Conservation (phyloP, 371 early-diverging fungal genomes). For the Mortierella sp. region DNA sequence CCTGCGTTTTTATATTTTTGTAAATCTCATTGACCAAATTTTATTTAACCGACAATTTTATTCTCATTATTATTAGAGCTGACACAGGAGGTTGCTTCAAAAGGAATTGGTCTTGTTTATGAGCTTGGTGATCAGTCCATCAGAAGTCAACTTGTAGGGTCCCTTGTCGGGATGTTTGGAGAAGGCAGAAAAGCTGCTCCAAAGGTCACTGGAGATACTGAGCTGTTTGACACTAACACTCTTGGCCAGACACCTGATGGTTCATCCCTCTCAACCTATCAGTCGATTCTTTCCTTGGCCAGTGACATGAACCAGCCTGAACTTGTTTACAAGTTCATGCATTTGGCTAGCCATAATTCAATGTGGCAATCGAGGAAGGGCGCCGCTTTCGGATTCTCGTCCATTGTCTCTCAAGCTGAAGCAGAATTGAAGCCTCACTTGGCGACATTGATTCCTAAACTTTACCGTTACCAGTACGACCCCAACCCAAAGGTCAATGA, state of each 20-base stretch:
- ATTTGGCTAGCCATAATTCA: slow-evolving; percentile 90
- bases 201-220: slow-evolving; percentile 83
- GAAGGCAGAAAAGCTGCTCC: slow-evolving; percentile 72
- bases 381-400: slow-evolving; percentile 89
- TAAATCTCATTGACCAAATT: no score
- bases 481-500: slow-evolving; percentile 88
- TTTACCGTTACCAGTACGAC: slow-evolving; percentile 91
- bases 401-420: slow-evolving; percentile 83
- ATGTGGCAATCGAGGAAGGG: slow-evolving; percentile 94
- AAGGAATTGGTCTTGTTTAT: slow-evolving; percentile 89
- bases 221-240: slow-evolving; percentile 78
- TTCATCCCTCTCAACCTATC: slow-evolving; percentile 84
- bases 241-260: slow-evolving; percentile 89
- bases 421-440: slow-evolving; percentile 84
- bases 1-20: no score
- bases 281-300: slow-evolving; percentile 88
- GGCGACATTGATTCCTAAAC: slow-evolving; percentile 81
- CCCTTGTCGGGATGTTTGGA: slow-evolving; percentile 72
- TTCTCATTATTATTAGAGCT: slow-evolving; percentile 59
- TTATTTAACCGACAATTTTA: no score
- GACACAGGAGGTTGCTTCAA: slow-evolving; percentile 88
- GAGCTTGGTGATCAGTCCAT: slow-evolving; percentile 83
- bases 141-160: slow-evolving; percentile 73
- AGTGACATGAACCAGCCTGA: slow-evolving; percentile 95
- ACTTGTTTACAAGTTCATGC: slow-evolving; percentile 95